phyloP scores from a whole-genome alignment of 2,329 filamentous ascomycete species.

The Chaetomium strumarium region DNA sequence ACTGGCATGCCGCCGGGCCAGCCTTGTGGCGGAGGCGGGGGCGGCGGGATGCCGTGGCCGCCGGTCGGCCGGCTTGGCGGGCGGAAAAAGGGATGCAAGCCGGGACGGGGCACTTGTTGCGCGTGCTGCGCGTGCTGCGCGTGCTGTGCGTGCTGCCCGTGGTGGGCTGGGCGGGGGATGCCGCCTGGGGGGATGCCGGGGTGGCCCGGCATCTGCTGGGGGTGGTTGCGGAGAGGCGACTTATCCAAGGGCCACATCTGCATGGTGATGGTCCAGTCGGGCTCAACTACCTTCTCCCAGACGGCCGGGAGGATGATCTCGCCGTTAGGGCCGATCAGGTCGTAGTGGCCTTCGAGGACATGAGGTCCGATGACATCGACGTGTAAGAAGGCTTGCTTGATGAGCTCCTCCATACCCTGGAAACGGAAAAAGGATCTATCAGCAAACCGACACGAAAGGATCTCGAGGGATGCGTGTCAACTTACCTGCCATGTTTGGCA shows the following conservation, averaged over 20 bases:
- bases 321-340: slow-evolving; percentile 70
- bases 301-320: slow-evolving; percentile 77
- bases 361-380: slow-evolving; percentile 71
- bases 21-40: slow-evolving; percentile 14
- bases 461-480: slow-evolving; percentile 20
- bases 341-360: slow-evolving; percentile 73
- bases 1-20: background rate
- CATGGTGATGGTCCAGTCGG: slow-evolving; percentile 62
- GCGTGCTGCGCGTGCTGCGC: too few species aligned
- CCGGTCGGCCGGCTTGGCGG: slow-evolving; percentile 8
- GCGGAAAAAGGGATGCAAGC: slow-evolving; percentile 6
- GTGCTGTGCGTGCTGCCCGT: slow-evolving; percentile 1
- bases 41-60: slow-evolving; percentile 4
- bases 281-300: slow-evolving; percentile 76
- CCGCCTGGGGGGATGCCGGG: slow-evolving; percentile 14
- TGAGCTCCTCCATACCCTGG: slow-evolving; percentile 80
- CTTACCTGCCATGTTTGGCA: slow-evolving; percentile 79
- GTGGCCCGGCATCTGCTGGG: slow-evolving; percentile 9
- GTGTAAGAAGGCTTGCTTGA: slow-evolving; percentile 76
- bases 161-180: slow-evolving; percentile 5
- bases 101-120: background rate
- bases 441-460: background rate
- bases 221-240: slow-evolving; percentile 24
- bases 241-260: slow-evolving; percentile 55
- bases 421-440: background rate